Conservation (phyloP, 148 eudicot species). For the Vaccinium corymbosum region DNA sequence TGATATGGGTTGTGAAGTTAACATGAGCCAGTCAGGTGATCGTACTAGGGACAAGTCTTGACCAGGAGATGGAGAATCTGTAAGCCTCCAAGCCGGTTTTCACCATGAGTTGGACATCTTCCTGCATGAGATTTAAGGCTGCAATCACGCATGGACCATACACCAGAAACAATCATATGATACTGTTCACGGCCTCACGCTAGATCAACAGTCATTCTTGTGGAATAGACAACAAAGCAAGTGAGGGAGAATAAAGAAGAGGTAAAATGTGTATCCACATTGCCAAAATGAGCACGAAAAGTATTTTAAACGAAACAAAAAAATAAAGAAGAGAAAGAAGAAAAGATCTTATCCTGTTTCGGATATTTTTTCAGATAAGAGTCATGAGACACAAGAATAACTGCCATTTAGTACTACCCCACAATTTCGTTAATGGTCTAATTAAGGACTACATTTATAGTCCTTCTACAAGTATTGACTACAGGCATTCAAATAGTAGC, state of each 20-base stretch:
- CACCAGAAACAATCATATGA: not conserved
- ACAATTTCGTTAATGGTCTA: too few species aligned
- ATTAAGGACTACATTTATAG: too few species aligned
- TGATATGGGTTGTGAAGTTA: not conserved
- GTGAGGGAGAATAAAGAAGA: not conserved
- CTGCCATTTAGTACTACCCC: too few species aligned
- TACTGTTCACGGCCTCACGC: too few species aligned
- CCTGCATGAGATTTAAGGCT: conserved; percentile 30
- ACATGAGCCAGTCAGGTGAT: not conserved
- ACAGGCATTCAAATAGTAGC: not conserved
- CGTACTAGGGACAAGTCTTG: conserved; percentile 68
- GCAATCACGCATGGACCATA: not conserved
- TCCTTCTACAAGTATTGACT: not conserved
- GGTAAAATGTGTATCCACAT: not conserved
- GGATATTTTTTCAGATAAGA: too few species aligned
- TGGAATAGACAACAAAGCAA: not conserved
- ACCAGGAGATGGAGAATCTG: conserved; percentile 67
- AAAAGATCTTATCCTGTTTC: not conserved
- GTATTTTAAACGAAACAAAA: too few species aligned
- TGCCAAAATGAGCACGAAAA: not conserved
- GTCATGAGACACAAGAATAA: too few species aligned
- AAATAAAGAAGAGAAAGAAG: not conserved
- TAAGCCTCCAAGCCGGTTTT: conserved; percentile 65
- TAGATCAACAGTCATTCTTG: not conserved
- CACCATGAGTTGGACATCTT: conserved; percentile 58